These are phyloP conservation scores for Globisporangium nodosum DNA, from an alignment of 352 stramenopile species.

Conservation along the genomic window DNA sequence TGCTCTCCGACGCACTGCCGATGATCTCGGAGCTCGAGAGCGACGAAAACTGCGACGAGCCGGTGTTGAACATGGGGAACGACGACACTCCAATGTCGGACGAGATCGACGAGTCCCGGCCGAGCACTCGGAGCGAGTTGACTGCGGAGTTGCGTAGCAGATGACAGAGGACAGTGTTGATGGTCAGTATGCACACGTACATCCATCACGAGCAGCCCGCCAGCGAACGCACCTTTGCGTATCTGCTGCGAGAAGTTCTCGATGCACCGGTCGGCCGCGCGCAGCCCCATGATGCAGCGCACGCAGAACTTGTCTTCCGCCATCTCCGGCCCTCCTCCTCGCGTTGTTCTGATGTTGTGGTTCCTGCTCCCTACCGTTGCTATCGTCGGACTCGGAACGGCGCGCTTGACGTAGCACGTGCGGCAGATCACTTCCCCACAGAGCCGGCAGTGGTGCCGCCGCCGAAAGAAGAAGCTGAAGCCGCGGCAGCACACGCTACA, in stretches of 20 bases:
- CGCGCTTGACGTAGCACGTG: conserved; percentile 39
- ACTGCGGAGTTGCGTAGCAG: conserved; percentile 1
- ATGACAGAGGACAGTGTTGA: not conserved
- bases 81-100: conserved; percentile 7
- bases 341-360: not conserved
- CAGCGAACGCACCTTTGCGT: conserved; percentile 16
- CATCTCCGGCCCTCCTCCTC: conserved; percentile 8
- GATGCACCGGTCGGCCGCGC: conserved; percentile 28
- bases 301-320: conserved; percentile 54
- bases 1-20: conserved; percentile 6
- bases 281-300: conserved; percentile 42
- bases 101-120: conserved; percentile 18
- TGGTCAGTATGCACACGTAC: not conserved
- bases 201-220: not conserved
- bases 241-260: conserved; percentile 26
- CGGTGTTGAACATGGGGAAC: conserved; percentile 1
- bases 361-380: not conserved
- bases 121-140: conserved; percentile 11
- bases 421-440: conserved; percentile 50
- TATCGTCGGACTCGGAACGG: conserved; percentile 13
- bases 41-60: conserved; percentile 7
- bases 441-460: conserved; percentile 43
- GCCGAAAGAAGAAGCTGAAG: conserved; percentile 22
- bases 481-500: conserved; percentile 19
- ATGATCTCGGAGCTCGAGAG: not conserved